phyloP scores from a whole-genome alignment of 768 basidiomycete species.

The Cytidiella melzeri region DNA sequence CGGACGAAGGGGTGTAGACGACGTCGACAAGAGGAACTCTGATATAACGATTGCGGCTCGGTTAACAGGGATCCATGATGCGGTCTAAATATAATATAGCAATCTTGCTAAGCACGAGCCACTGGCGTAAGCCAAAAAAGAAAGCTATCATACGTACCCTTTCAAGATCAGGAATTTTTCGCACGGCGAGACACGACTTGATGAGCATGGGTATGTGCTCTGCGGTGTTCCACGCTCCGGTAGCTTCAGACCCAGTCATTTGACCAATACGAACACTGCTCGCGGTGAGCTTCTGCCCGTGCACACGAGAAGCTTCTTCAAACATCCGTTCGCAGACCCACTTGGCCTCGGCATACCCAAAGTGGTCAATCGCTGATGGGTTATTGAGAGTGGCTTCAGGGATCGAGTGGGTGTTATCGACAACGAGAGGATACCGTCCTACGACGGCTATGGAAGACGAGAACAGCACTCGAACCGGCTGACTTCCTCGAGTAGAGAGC shows the following conservation, averaged over 20 bases:
- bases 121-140: not conserved
- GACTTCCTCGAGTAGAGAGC: conserved; percentile 13
- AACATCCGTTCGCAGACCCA: conserved; percentile 24
- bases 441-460: conserved; percentile 22
- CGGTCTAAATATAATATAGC: not conserved
- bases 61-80: conserved; percentile 18
- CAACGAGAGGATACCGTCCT: not conserved
- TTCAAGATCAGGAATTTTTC: conserved; percentile 5
- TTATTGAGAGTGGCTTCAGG: conserved; percentile 7
- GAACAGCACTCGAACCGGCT: conserved; percentile 17
- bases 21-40: conserved; percentile 17
- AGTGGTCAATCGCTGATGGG: conserved; percentile 13
- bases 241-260: conserved; percentile 23
- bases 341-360: conserved; percentile 31
- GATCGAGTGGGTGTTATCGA: not conserved
- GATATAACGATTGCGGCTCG: conserved; percentile 13
- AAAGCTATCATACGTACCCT: conserved; percentile 9
- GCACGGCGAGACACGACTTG: conserved; percentile 13
- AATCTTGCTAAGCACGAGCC: not conserved
- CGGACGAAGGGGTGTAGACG: not conserved
- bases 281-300: not conserved
- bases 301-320: conserved; percentile 1
- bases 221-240: conserved; percentile 28
- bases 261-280: conserved; percentile 31
- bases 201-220: conserved; percentile 35